Conservation (phyloP, 768 basidiomycete genomes). For the Boletus eberwhitei region DNA sequence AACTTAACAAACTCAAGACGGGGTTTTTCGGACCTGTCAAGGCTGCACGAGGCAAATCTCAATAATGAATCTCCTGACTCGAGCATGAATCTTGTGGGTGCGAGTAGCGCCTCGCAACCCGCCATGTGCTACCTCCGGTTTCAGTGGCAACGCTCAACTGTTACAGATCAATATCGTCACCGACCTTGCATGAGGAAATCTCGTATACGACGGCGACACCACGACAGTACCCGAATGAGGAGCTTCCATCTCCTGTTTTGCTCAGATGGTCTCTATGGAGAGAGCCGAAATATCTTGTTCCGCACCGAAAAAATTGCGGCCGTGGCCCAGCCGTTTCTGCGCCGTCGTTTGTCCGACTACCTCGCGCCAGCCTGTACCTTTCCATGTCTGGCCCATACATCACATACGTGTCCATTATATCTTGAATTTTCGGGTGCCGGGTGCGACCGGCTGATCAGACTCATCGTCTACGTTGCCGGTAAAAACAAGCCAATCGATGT, state of each 20-base stretch:
- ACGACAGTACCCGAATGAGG: slow-evolving; percentile 47
- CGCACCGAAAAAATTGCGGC: background rate
- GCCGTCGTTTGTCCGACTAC: background rate
- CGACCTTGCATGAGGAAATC: slow-evolving; percentile 53
- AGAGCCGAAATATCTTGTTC: background rate
- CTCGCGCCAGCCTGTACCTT: background rate
- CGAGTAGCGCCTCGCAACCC: slow-evolving; percentile 45
- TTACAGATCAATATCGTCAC: slow-evolving; percentile 5
- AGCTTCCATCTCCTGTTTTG: slow-evolving; percentile 39
- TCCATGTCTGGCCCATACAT: background rate
- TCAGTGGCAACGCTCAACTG: background rate
- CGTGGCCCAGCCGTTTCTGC: background rate
- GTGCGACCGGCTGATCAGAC: background rate
- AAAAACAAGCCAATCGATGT: background rate
- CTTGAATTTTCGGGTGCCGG: background rate
- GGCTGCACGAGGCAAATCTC: background rate
- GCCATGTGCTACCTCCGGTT: slow-evolving; percentile 33
- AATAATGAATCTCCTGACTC: background rate
- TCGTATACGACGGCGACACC: slow-evolving; percentile 50
- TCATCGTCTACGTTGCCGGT: background rate
- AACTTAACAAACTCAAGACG: background rate
- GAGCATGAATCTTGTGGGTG: slow-evolving; percentile 46
- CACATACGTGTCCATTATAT: background rate
- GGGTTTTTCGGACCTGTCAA: background rate
- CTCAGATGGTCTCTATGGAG: background rate